A percentile compares a stretch with the other conserved stretches of the same genome.
These are phyloP conservation scores for Vigna unguiculata DNA, from an alignment of 306 rosid species.

Conservation along the genomic window DNA sequence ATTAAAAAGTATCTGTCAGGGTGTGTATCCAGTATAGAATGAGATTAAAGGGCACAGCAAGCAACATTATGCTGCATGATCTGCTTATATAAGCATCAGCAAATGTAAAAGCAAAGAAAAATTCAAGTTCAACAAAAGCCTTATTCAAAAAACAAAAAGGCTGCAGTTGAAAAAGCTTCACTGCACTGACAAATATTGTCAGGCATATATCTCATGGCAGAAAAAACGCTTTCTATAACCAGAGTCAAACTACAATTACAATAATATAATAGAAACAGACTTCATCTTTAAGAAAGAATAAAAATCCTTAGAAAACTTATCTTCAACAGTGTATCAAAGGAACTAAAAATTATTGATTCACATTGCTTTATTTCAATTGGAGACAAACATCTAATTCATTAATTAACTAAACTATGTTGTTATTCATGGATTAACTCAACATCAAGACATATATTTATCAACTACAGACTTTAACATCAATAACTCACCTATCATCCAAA, in stretches of 20 bases:
- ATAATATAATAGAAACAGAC: conserved; percentile 9
- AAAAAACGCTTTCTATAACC: background rate
- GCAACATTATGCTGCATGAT: background rate
- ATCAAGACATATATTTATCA: conserved; percentile 3
- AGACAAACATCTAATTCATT: background rate
- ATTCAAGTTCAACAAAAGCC: background rate
- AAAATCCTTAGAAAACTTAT: background rate
- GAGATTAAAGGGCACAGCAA: background rate
- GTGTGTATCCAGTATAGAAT: background rate
- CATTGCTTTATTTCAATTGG: background rate
- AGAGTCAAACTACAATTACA: conserved; percentile 1
- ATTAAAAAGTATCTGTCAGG: background rate
- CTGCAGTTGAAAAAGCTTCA: background rate
- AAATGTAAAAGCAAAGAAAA: conserved; percentile 17
- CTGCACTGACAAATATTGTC: background rate
- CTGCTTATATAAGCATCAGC: background rate
- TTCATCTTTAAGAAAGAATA: background rate
- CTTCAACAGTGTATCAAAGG: background rate
- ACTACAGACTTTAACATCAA: conserved; percentile 5
- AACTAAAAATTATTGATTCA: background rate
- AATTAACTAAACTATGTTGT: background rate
- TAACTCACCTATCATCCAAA: background rate
- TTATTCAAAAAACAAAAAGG: background rate
- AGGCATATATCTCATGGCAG: background rate
- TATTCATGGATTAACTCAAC: conserved; percentile 1